Evolutionary conservation across 176 grass and related monocot species (phyloP), one percentile per base, ranked within the genome.

Genomic region (Bolboschoenus planiculmis): DNA sequence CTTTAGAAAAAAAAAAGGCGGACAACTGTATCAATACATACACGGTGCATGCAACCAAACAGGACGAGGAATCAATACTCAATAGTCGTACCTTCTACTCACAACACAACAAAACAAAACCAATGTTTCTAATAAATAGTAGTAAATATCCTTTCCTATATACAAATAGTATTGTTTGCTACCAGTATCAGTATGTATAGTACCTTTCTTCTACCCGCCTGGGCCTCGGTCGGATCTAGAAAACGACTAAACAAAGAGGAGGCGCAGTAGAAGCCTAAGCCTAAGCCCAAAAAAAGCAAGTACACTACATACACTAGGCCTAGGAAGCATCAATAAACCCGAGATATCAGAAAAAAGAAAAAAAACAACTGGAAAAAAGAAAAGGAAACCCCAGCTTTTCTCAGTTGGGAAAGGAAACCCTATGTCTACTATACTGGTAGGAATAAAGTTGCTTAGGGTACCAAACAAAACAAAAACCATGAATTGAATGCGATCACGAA

Each of bases 351-450:
- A 34, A 60, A 11, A 65, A 33, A 65, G 51, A 50, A 10, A 14
- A 50, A 15, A 13, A 50, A 50, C 47, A 50, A 50, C 24, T 61
- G 23, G 1, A 2, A 61, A 67, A n/a, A n/a, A n/a, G n/a, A n/a
- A n/a, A n/a, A n/a, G n/a, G n/a, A n/a, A n/a, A n/a, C n/a, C 16
- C 37, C 65, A 70, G 65, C 65, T 70, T 70, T 70, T 70, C 18
- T 70, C 65, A 42, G 18, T 42, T n/a, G n/a, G 18, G 10, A 70
- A 70, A 70, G 42, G 36, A 23, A 40, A 6, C 36, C 65, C 21
- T n/a, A n/a, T n/a, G n/a, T 1, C 47, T 50, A 50, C 47, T 50
- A 10, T 36, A 36, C 30, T 18, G 5, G 5, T 40, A 70, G 0
- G 35, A 68, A 68, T 9, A 70, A 70, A 39, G 35, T 70, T 39